Base-by-base conservation (phyloP, 345 rosid genomes). In the Linum usitatissimum region DNA sequence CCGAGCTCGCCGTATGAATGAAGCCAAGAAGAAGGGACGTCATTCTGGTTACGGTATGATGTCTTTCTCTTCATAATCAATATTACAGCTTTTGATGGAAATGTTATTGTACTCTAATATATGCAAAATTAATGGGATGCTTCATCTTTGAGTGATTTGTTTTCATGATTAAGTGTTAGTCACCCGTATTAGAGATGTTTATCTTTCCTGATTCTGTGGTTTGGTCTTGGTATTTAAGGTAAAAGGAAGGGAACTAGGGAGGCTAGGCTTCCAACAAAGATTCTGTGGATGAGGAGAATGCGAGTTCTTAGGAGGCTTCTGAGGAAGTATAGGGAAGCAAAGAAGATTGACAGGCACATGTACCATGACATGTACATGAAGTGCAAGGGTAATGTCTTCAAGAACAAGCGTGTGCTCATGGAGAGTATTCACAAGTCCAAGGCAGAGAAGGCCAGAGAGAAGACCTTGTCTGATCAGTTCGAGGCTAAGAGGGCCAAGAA, bases 401-500 rank as follows among this genome's bases (percentile, higher is more conserved):
- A 57, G 59, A 69, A 69, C 54, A 58, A 69, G 31, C 49, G 64
- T 6, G 59, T 51, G 40, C 64, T 69, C 23, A 21, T 69, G 53
- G 68, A 69, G 60, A 58, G 30, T 15, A 58, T 69, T 51, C 67
- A 63, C 67, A 58, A 63, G 63, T 21, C 53, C 7, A 63, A 64
- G 68, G 13, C 30, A 30, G 68, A 58, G 57, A 69, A 57, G 12
- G 60, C 9, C 5, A 63, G 53, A 53, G 68, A 51, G 17, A 58
- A 57, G 55, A 12, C 39, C 28, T 69, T 92, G 76, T 73, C 90
- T 14, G 96, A 92, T 45, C 96, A 92, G 63, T 92, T 92, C 48
- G 98, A 92, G 79, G 96, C 98, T 53, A 92, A 87, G 89, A 75
- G 96, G 67, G 90, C 84, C 0, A 92, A 92, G 85, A 92, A 87